phyloP scores from a whole-genome alignment of 768 basidiomycete genomes.

The Agaricus bisporus region DNA sequence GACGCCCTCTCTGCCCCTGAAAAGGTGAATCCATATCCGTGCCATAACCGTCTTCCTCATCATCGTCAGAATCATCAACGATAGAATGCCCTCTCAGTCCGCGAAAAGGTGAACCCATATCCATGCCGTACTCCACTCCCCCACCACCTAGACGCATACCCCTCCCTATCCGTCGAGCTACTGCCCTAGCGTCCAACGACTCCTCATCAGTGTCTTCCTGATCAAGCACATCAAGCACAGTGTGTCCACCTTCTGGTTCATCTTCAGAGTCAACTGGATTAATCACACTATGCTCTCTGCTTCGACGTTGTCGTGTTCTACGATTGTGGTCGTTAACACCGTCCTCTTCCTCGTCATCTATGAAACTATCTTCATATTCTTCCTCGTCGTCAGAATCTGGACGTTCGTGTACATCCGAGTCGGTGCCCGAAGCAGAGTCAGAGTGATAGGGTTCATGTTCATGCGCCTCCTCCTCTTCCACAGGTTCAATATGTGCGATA shows the following conservation, averaged over 20 bases:
- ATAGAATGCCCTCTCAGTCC: background rate
- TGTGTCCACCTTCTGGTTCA: no score
- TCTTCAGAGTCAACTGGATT: constrained; percentile 24
- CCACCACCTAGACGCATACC: constrained; percentile 7
- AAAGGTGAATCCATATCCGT: no score
- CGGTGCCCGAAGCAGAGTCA: constrained; percentile 13
- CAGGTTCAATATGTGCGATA: constrained; percentile 15
- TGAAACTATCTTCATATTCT: constrained; percentile 7
- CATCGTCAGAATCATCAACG: no score
- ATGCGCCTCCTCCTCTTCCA: constrained; percentile 8
- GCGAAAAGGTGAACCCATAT: background rate
- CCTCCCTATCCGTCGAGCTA: constrained; percentile 18
- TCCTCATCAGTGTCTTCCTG: constrained; percentile 37
- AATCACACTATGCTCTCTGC: no score
- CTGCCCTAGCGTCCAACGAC: constrained; percentile 26
- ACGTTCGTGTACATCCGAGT: constrained; percentile 14
- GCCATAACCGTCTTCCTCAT: no score
- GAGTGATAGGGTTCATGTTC: background rate
- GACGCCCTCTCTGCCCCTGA: no score
- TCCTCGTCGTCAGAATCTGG: constrained; percentile 24
- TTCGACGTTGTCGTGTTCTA: background rate
- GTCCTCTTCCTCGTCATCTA: constrained; percentile 7
- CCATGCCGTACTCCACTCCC: background rate
- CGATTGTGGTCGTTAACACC: constrained; percentile 16
- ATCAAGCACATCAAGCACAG: constrained; percentile 11